phyloP scores from a whole-genome alignment of 345 rosid genomes.

The Murraya koenigii region DNA sequence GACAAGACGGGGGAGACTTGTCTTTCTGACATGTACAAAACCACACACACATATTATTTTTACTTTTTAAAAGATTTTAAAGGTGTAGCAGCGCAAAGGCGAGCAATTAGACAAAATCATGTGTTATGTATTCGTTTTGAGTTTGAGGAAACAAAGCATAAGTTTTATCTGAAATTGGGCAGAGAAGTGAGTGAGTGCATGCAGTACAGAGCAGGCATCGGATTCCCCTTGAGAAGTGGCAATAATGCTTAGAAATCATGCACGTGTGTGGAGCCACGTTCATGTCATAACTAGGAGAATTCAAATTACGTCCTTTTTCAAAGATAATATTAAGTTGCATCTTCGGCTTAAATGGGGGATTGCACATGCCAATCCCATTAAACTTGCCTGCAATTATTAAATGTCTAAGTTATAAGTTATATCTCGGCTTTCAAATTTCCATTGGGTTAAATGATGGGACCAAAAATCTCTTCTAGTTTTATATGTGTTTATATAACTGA shows the following conservation, averaged over 20 bases:
- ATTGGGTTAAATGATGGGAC: too few relatives aligned
- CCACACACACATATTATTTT: too few relatives aligned
- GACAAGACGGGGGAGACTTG: not conserved
- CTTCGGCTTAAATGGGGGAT: not conserved
- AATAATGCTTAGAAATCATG: not conserved
- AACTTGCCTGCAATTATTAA: not conserved
- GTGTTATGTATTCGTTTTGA: not conserved
- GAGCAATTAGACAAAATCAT: slow-evolving; percentile 13
- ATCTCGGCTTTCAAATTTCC: too few relatives aligned
- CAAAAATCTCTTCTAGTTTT: too few relatives aligned
- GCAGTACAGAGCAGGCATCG: slow-evolving; percentile 20
- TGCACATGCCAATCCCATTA: not conserved
- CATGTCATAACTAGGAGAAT: slow-evolving; percentile 3
- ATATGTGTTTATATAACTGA: too few relatives aligned
- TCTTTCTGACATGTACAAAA: not conserved
- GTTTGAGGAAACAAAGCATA: slow-evolving; percentile 5
- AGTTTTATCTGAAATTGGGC: not conserved
- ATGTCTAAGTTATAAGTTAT: not conserved
- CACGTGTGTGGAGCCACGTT: slow-evolving; percentile 30
- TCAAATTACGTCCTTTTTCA: not conserved
- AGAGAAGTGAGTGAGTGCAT: not conserved
- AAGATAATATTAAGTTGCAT: not conserved
- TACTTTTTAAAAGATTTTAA: too few relatives aligned
- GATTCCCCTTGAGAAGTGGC: slow-evolving; percentile 28
- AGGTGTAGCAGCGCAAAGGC: too few relatives aligned